Percentiles rank a stretch among this genome's conserved stretches.
Conservation (phyloP, 805 yeast species). For the Sungouiella thailandica region DNA sequence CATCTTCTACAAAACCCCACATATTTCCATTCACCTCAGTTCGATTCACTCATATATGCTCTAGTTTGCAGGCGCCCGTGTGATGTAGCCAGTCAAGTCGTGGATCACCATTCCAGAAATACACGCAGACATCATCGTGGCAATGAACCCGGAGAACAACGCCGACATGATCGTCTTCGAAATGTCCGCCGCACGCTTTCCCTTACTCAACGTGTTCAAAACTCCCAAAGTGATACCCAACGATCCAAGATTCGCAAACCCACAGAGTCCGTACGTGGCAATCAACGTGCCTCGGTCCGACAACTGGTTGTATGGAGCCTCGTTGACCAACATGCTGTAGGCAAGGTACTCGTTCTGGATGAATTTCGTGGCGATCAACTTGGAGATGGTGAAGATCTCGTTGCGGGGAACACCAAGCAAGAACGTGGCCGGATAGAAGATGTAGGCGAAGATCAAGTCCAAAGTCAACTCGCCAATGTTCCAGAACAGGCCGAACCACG, state of each 20-base stretch:
- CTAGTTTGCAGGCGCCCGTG: too few species aligned
- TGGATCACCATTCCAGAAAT: conserved; percentile 62
- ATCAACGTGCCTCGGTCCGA: conserved; percentile 48
- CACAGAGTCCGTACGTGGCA: conserved; percentile 60
- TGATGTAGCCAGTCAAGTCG: conserved; percentile 29
- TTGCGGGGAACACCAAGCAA: conserved; percentile 41
- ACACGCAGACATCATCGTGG: conserved; percentile 53
- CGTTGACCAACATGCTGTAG: conserved; percentile 34
- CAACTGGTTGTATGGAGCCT: conserved; percentile 43
- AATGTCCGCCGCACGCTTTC: conserved; percentile 42
- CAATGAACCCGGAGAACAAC: conserved; percentile 46
- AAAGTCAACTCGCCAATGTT: conserved; percentile 47
- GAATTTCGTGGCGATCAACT: conserved; percentile 51
- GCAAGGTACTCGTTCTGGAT: conserved; percentile 62
- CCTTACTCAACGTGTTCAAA: conserved; percentile 50
- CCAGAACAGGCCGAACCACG: conserved; percentile 63
- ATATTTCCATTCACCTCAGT: too few species aligned
- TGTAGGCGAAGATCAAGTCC: conserved; percentile 52
- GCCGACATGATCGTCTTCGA: conserved; percentile 44
- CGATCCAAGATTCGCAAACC: conserved; percentile 59
- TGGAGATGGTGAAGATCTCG: conserved; percentile 47
- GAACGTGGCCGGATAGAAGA: conserved; percentile 58
- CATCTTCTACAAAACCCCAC: too few species aligned
- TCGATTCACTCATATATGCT: too few species aligned
- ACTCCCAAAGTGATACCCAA: conserved; percentile 61